These are phyloP conservation scores for Monosporozyma siamensis DNA, from an alignment of 805 yeast genomes.

Conservation along the genomic window DNA sequence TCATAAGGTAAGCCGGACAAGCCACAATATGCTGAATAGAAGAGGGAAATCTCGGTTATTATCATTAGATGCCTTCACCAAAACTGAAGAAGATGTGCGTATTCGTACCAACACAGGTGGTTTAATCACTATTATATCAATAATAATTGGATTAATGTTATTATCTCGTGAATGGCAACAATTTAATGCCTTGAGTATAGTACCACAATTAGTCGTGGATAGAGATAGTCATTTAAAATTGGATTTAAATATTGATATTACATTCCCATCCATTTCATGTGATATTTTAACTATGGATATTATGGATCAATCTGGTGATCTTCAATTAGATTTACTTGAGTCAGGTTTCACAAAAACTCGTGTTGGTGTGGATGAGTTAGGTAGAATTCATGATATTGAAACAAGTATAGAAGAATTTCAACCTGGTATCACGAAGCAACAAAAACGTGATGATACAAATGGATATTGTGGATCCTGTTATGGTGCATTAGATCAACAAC, in stretches of 20 bases:
- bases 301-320: conserved; percentile 81
- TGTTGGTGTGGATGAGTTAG: conserved; percentile 33
- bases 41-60: conserved; percentile 25
- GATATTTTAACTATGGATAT: conserved; percentile 72
- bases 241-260: conserved; percentile 70
- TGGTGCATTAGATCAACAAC: conserved; percentile 61
- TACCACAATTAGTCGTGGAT: conserved; percentile 86
- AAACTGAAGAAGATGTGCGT: conserved; percentile 88
- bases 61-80: conserved; percentile 80
- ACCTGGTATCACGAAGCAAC: conserved; percentile 1
- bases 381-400: conserved; percentile 37
- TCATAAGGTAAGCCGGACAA: too few relatives aligned
- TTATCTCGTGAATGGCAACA: conserved; percentile 67
- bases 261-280: conserved; percentile 83
- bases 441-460: conserved; percentile 17
- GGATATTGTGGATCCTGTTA: conserved; percentile 82
- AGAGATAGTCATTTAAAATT: conserved; percentile 65
- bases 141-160: conserved; percentile 50
- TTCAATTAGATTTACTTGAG: conserved; percentile 60
- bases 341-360: conserved; percentile 68
- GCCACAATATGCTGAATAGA: conserved; percentile 1
- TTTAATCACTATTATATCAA: conserved; percentile 65
- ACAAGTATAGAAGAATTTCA: conserved; percentile 25
- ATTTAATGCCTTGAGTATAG: conserved; percentile 54
- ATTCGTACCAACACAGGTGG: conserved; percentile 89